phyloP scores from a whole-genome alignment of 345 rosid genomes.

The Acer saccharum region DNA sequence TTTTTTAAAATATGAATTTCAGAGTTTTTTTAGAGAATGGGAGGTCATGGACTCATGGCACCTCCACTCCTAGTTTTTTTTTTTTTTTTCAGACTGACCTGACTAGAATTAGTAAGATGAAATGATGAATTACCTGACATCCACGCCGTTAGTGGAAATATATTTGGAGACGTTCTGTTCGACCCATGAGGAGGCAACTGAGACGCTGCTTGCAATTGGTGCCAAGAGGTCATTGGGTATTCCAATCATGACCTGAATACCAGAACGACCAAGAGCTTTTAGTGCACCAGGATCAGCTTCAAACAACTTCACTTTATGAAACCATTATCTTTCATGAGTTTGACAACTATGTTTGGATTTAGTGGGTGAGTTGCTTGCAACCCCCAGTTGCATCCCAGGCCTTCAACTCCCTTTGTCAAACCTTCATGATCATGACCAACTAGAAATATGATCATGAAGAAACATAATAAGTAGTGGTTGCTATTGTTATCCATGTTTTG shows the following conservation, averaged over 20 bases:
- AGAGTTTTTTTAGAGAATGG: too few relatives aligned
- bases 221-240: constrained; percentile 81
- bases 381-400: constrained; percentile 86
- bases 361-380: constrained; percentile 67
- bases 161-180: constrained; percentile 67
- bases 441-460: constrained; percentile 30
- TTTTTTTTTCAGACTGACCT: too few relatives aligned
- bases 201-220: constrained; percentile 56
- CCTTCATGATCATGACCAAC: not conserved
- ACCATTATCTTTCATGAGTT: constrained; percentile 73
- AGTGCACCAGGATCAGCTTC: constrained; percentile 87
- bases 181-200: constrained; percentile 68
- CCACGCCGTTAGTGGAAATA: constrained; percentile 58
- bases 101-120: too few relatives aligned
- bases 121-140: constrained; percentile 53
- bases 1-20: too few relatives aligned
- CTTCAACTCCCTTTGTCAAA: constrained; percentile 36
- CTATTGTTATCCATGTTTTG: constrained; percentile 31
- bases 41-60: too few relatives aligned
- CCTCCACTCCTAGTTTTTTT: too few relatives aligned
- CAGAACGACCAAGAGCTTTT: constrained; percentile 80
- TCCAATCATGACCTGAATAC: constrained; percentile 91
- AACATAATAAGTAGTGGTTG: constrained; percentile 11
- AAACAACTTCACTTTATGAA: constrained; percentile 84
- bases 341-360: constrained; percentile 60